phyloP scores from a whole-genome alignment of 2,329 filamentous ascomycete genomes.

The Byssochlamys sp. region DNA sequence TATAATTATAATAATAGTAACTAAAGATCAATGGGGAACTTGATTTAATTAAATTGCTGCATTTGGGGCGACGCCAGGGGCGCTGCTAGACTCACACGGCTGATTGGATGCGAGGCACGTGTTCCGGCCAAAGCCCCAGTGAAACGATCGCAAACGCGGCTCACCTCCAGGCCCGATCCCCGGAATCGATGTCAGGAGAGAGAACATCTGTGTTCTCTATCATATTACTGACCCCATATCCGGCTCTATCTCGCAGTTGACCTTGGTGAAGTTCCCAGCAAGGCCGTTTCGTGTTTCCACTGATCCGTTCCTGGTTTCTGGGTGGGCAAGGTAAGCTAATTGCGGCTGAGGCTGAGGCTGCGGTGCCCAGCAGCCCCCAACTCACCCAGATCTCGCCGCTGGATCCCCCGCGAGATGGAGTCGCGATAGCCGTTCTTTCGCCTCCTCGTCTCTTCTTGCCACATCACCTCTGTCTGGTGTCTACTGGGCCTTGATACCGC shows the following conservation, averaged over 20 bases:
- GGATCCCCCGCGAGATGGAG: conserved; percentile 1
- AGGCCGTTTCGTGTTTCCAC: neutral
- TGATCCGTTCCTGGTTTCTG: neutral
- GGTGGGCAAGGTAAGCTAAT: neutral
- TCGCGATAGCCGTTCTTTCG: conserved; percentile 1
- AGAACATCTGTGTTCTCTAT: neutral
- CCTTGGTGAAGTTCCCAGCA: neutral
- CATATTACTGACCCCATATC: neutral
- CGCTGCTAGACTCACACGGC: neutral
- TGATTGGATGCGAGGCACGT: neutral
- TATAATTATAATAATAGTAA: too few species aligned
- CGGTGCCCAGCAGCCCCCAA: neutral
- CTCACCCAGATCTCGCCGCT: neutral
- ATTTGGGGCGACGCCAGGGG: neutral
- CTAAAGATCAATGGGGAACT: too few species aligned
- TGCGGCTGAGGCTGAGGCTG: neutral
- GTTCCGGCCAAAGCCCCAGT: neutral
- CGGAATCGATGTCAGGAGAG: neutral
- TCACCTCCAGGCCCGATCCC: neutral
- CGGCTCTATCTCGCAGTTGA: neutral
- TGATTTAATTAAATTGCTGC: neutral
- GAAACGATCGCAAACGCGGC: neutral
- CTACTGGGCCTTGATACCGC: neutral
- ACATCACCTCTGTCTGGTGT: neutral
- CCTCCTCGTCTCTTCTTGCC: neutral